Conservation (phyloP, 2,329 filamentous ascomycete genomes). For the Trichocomaceae sp. region DNA sequence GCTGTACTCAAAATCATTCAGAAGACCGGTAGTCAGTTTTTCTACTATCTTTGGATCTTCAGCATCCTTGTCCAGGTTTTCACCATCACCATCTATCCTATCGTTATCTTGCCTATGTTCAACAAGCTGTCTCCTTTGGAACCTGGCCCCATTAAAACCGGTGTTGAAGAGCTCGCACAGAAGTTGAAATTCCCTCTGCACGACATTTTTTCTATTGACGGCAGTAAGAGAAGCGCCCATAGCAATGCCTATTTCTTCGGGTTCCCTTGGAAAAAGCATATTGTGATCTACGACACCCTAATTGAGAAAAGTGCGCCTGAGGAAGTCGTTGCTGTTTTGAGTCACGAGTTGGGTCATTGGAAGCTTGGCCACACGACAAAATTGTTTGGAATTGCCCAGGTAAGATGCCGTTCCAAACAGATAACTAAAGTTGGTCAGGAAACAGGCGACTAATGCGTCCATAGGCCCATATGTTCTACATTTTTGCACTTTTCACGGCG, state of each 20-base stretch:
- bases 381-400: constrained; percentile 78
- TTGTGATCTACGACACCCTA: constrained; percentile 96
- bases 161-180: constrained; percentile 75
- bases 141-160: constrained; percentile 77
- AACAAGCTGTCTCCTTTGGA: constrained; percentile 95
- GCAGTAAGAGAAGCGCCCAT: constrained; percentile 79
- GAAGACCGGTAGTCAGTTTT: constrained; percentile 88
- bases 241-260: constrained; percentile 96
- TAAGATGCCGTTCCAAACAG: constrained; percentile 33
- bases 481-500: constrained; percentile 92
- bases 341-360: constrained; percentile 97
- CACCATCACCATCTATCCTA: constrained; percentile 93
- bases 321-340: constrained; percentile 90
- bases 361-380: constrained; percentile 90
- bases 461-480: constrained; percentile 88
- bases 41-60: constrained; percentile 97
- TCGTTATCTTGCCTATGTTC: constrained; percentile 89
- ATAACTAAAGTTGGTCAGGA: constrained; percentile 7
- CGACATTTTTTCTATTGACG: constrained; percentile 91
- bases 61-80: constrained; percentile 83
- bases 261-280: constrained; percentile 99
- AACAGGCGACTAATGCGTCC: neutral
- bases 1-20: constrained; percentile 92
- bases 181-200: constrained; percentile 85
- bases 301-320: constrained; percentile 89